phyloP scores from a whole-genome alignment of 169 alveolate genomes.

The Plasmodium vinckei region DNA sequence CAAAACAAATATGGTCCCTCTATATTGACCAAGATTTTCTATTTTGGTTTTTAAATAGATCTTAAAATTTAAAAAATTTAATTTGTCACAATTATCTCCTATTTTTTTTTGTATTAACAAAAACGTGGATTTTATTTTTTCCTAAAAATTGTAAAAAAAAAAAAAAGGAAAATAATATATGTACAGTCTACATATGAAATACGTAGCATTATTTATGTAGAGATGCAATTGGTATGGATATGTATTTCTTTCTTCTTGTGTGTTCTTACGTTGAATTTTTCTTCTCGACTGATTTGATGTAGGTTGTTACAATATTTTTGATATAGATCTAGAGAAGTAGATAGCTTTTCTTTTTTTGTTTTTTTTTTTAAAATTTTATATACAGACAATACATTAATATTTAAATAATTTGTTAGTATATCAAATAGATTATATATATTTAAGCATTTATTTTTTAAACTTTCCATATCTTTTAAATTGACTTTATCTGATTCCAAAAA shows the following conservation, averaged over 20 bases:
- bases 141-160: slow-evolving; percentile 5
- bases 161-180: not conserved
- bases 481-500: slow-evolving; percentile 75
- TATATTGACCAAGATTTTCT: slow-evolving; percentile 41
- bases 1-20: slow-evolving; percentile 17
- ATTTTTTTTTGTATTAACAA: slow-evolving; percentile 44
- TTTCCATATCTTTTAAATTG: slow-evolving; percentile 78
- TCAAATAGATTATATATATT: slow-evolving; percentile 88
- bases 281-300: slow-evolving; percentile 76
- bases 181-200: not conserved
- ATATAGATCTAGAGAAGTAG: slow-evolving; percentile 78
- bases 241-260: slow-evolving; percentile 11
- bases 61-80: slow-evolving; percentile 54
- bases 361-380: slow-evolving; percentile 87
- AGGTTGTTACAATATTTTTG: slow-evolving; percentile 80
- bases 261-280: slow-evolving; percentile 48
- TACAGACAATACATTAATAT: slow-evolving; percentile 87
- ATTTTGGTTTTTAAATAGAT: slow-evolving; percentile 54
- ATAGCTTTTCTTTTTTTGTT: slow-evolving; percentile 83
- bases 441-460: slow-evolving; percentile 81
- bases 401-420: slow-evolving; percentile 84
- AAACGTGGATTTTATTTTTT: slow-evolving; percentile 48
- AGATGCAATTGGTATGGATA: slow-evolving; percentile 1
- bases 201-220: not conserved
- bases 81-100: slow-evolving; percentile 47